A percentile compares a stretch with the other conserved stretches of the same genome.
phyloP scores from a whole-genome alignment of 306 rosid species.

The Malus sylvestris region DNA sequence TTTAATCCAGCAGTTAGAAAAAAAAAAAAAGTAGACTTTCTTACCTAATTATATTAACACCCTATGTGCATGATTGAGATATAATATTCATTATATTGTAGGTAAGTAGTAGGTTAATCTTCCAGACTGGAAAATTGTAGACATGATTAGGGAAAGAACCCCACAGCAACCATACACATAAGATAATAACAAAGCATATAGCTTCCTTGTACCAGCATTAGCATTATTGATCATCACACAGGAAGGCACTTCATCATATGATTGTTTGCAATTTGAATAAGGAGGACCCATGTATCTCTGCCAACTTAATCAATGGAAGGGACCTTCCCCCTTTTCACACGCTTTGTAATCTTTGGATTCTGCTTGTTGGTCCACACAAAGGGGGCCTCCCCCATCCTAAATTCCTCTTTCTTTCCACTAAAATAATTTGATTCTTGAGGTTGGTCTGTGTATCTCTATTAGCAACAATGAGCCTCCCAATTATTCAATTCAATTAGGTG shows the following conservation, averaged over 20 bases:
- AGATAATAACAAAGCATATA: not conserved
- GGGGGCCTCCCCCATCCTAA: slow-evolving; percentile 4
- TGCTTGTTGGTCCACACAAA: slow-evolving; percentile 6
- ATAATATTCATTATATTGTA: not conserved
- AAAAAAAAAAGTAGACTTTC: too few relatives aligned
- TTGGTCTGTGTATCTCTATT: slow-evolving; percentile 22
- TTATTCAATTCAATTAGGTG: slow-evolving; percentile 19
- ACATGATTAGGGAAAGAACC: not conserved
- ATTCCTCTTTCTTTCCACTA: slow-evolving; percentile 9
- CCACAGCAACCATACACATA: slow-evolving; percentile 3
- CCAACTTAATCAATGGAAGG: slow-evolving; percentile 14
- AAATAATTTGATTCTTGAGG: slow-evolving; percentile 36
- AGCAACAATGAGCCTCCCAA: slow-evolving; percentile 6
- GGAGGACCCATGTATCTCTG: slow-evolving; percentile 13
- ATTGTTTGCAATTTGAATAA: slow-evolving; percentile 11
- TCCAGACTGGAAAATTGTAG: slow-evolving; percentile 1
- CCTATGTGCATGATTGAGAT: not conserved
- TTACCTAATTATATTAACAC: not conserved
- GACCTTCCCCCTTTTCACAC: not conserved
- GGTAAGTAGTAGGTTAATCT: slow-evolving; percentile 11
- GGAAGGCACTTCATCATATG: not conserved
- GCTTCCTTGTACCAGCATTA: slow-evolving; percentile 9
- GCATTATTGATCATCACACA: slow-evolving; percentile 7
- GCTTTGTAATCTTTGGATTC: slow-evolving; percentile 21
- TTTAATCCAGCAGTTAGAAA: too few relatives aligned